Evolutionary conservation across 2,329 filamentous ascomycete genomes (phyloP).

Genomic region (Pseudogymnoascus sp.): DNA sequence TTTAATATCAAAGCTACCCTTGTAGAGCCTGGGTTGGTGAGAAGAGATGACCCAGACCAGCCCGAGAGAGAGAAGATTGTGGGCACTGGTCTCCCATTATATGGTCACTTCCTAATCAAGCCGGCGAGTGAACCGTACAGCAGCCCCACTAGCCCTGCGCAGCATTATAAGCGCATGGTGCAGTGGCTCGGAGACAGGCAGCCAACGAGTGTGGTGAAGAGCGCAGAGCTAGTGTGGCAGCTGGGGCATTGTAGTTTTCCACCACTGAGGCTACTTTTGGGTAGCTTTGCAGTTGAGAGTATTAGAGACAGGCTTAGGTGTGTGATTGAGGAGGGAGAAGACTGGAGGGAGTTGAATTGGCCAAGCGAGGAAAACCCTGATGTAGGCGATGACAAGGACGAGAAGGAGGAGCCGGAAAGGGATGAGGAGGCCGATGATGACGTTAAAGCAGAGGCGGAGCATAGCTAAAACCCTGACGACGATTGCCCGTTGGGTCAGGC

Average conservation of each 20-base stretch:
- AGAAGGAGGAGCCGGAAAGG: constrained; percentile 8
- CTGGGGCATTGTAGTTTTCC: constrained; percentile 92
- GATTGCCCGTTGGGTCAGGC: neutral
- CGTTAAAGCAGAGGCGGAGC: neutral
- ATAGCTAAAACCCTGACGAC: neutral
- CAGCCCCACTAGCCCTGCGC: constrained; percentile 68
- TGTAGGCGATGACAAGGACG: constrained; percentile 10
- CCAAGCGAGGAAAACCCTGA: constrained; percentile 8
- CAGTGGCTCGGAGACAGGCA: constrained; percentile 92
- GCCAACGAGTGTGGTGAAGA: constrained; percentile 86
- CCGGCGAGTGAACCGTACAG: constrained; percentile 75
- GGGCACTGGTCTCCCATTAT: constrained; percentile 53
- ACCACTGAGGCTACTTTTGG: constrained; percentile 75
- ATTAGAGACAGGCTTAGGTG: constrained; percentile 82
- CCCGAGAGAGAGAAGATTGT: constrained; percentile 29
- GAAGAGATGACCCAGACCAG: constrained; percentile 68
- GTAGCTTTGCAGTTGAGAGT: constrained; percentile 92
- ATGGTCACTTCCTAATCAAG: constrained; percentile 89
- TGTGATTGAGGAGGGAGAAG: constrained; percentile 90
- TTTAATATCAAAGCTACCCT: constrained; percentile 93
- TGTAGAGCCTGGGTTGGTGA: constrained; percentile 82
- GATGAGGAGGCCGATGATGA: constrained; percentile 7
- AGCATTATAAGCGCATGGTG: constrained; percentile 84
- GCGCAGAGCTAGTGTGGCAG: constrained; percentile 90
- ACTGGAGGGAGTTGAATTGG: constrained; percentile 80